Evolutionary conservation across 805 yeast species (phyloP).

Genomic region (Candida chilensis): DNA sequence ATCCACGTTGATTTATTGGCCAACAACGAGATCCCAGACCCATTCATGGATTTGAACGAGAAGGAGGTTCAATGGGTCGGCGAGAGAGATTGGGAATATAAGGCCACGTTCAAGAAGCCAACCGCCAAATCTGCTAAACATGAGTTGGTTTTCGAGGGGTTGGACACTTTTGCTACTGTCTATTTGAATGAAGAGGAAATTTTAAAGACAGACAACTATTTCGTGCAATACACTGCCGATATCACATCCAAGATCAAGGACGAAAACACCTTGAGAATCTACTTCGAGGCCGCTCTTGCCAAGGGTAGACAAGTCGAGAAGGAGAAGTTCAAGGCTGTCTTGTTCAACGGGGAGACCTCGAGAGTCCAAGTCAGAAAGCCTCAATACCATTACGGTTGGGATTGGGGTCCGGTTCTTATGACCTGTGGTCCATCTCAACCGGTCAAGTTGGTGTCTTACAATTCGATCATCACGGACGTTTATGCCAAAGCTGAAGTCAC

Average conservation of each 20-base stretch:
- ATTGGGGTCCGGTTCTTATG: constrained; percentile 41
- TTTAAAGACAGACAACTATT: constrained; percentile 33
- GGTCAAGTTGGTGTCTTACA: constrained; percentile 14
- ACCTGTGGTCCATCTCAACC: constrained; percentile 36
- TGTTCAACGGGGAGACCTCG: constrained; percentile 33
- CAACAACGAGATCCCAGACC: constrained; percentile 31
- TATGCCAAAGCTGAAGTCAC: constrained; percentile 5
- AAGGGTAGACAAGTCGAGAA: constrained; percentile 21
- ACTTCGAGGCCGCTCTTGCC: constrained; percentile 25
- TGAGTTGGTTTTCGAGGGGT: constrained; percentile 28
- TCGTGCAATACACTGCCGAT: constrained; percentile 19
- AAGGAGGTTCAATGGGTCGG: constrained; percentile 40
- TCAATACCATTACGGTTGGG: constrained; percentile 51
- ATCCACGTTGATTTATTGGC: constrained; percentile 31
- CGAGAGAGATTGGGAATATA: constrained; percentile 40
- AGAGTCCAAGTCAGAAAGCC: constrained; percentile 39
- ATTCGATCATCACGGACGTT: constrained; percentile 8
- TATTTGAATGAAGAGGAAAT: constrained; percentile 25
- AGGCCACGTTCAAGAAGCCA: constrained; percentile 8
- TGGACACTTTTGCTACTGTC: constrained; percentile 33
- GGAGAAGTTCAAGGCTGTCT: constrained; percentile 13
- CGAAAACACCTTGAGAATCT: constrained; percentile 20
- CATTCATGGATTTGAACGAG: constrained; percentile 34
- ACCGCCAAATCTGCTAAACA: constrained; percentile 3
- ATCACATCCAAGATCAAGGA: constrained; percentile 10